A percentile compares a stretch with the other conserved stretches of the same genome.
These are phyloP conservation scores for Aspergillus sparsus DNA, from an alignment of 495 filamentous ascomycete genomes.

Conservation along the genomic window DNA sequence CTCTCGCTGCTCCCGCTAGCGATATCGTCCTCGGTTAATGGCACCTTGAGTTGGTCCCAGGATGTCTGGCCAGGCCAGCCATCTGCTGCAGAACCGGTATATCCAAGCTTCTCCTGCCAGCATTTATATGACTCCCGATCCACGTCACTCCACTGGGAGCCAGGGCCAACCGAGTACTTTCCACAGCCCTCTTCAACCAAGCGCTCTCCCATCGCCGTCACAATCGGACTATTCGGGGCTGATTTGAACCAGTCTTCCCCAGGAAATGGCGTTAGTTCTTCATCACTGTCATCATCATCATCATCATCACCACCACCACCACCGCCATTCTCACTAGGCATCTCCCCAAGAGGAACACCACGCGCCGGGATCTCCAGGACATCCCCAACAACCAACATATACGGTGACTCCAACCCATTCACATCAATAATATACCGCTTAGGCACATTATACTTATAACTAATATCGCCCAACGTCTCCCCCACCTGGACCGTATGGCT, in stretches of 20 bases:
- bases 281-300: neutral
- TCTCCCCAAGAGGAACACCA: neutral
- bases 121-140: slow-evolving; percentile 5
- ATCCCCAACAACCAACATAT: neutral
- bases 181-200: slow-evolving; percentile 15
- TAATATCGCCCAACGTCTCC: slow-evolving; percentile 6
- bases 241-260: slow-evolving; percentile 4
- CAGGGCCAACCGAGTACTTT: slow-evolving; percentile 5
- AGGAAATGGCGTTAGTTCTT: slow-evolving; percentile 6
- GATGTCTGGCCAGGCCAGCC: slow-evolving; percentile 16
- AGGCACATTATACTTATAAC: slow-evolving; percentile 1
- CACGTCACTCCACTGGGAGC: slow-evolving; percentile 12
- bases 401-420: neutral
- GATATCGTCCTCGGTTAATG: neutral
- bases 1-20: too few relatives aligned
- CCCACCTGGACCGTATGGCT: neutral
- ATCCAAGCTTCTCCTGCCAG: slow-evolving; percentile 16
- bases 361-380: slow-evolving; percentile 9
- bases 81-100: slow-evolving; percentile 15
- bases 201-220: slow-evolving; percentile 11
- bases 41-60: slow-evolving; percentile 16
- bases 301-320: neutral
- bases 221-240: slow-evolving; percentile 2
- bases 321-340: neutral
- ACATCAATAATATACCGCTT: slow-evolving; percentile 6